Percentiles rank a stretch among this genome's conserved stretches.
These are phyloP conservation scores for Blastomyces emzantsi DNA, from an alignment of 2,329 filamentous ascomycete species.

Conservation along the genomic window DNA sequence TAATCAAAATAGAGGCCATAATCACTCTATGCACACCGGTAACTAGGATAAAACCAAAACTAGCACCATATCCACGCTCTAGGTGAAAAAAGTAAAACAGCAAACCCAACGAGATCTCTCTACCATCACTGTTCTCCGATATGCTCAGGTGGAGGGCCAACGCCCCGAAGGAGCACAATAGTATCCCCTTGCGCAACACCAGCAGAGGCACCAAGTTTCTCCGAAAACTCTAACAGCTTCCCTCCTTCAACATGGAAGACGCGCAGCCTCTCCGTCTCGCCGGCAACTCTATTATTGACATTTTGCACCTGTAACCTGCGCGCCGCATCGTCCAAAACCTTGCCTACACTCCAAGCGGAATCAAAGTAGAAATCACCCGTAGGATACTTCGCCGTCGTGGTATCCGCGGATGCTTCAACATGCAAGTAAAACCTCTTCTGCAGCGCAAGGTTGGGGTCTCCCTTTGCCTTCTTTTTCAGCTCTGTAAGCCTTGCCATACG, in stretches of 20 bases:
- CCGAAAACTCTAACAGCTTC: constrained; percentile 72
- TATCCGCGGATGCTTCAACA: constrained; percentile 83
- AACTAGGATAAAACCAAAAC: neutral
- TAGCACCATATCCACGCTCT: neutral
- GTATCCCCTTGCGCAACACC: constrained; percentile 72
- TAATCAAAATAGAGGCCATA: neutral
- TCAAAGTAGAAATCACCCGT: constrained; percentile 73
- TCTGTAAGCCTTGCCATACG: constrained; percentile 61
- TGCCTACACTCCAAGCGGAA: constrained; percentile 80
- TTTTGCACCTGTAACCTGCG: constrained; percentile 37
- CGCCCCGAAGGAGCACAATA: constrained; percentile 75
- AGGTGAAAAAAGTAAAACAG: neutral
- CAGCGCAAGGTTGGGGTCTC: constrained; percentile 66
- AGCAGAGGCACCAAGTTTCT: constrained; percentile 62
- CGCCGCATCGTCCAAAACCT: constrained; percentile 43
- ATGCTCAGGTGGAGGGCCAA: constrained; percentile 68
- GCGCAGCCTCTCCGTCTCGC: constrained; percentile 61
- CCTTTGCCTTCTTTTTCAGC: constrained; percentile 81
- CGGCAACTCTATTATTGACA: constrained; percentile 36
- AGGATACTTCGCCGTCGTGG: constrained; percentile 72
- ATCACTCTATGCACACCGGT: neutral
- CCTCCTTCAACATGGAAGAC: constrained; percentile 93
- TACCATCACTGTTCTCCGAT: constrained; percentile 51
- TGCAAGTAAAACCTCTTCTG: constrained; percentile 87
- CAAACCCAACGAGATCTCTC: neutral